Evolutionary conservation across 805 yeast genomes (phyloP), one percentile per base, ranked within the genome.

Genomic region (Metschnikowia drakensbergensis): DNA sequence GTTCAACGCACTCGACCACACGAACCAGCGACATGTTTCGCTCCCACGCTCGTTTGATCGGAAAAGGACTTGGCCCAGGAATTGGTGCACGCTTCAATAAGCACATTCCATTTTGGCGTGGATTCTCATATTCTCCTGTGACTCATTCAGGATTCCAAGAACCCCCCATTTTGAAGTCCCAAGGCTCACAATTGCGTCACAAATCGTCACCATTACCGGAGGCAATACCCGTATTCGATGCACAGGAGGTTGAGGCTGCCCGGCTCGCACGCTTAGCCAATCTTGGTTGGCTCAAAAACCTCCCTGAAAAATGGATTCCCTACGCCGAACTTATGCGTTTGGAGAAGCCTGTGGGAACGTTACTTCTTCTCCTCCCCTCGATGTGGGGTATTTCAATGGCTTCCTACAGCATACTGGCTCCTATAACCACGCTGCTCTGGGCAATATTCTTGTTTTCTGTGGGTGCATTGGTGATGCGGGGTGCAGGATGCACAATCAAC

Each of bases 401-500:
- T 0, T 92, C 95, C 0, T 85, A 77, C 54, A 73, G 81, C 55
- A 67, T 83, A 2, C 68, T 82, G 2, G 96, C 97, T 0, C 84
- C 96, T 0, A 46, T 89, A 1, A 51, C 79, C 0, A 76, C 82
- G 1, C 84, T 92, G 0, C 50, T 76, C 0, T 78, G 76, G 60
- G 88, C 84, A 60, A 63, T 88, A 31, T 76, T 80, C 0, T 69
- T 90, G 10, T 94, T 90, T 63, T 83, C 92, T 4, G 72, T 85
- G 3, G 99, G 99, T 10, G 80, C 97, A 0, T 60, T 91, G 35
- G 75, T 92, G 13, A 94, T 95, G 96, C 79, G 99, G 65, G 97
- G 98, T 27, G 97, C 97, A 1, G 99, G 99, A 0, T 94, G 99
- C 65, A 91, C 96, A 0, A 84, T 94, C 47, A 94, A 94, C 64